Evolutionary conservation across 148 eudicot genomes (phyloP), one percentile per base, ranked within the genome.

Genomic region (Pouteria glomerata): DNA sequence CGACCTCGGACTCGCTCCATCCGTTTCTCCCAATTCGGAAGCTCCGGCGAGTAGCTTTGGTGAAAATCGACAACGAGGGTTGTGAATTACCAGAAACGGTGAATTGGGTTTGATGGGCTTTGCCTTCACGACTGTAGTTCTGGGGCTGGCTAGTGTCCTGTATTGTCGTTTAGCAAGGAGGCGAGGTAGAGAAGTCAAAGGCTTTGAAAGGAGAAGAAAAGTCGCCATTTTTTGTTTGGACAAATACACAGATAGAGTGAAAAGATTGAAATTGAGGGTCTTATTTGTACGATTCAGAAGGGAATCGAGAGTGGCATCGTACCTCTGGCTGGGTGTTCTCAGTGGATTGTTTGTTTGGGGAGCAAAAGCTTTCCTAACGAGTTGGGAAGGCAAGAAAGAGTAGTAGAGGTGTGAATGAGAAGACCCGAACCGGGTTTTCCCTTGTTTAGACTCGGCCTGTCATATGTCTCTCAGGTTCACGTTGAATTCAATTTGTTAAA

Each of bases 201-300:
- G 83, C 53, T 44, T 78, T 74, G 92, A 78, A 35, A 86, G 85
- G 52, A 86, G 64, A 48, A 87, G 64, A 24, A 92, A 81, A 74
- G 83, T 70, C 59, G 97, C 87, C 97, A 91, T 91, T 57, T 70
- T 19, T 26, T 31, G 56, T 11, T 30, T 69, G 34, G 52, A 39
- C 66, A 57, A 53, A 58, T 52, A 60, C 21, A 24, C 52, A 50
- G 70, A 63, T 61, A 55, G 74, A 52, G 24, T 16, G 55, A 33
- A 44, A 8, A 18, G 12, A 39, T 39, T 39, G 10, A 4, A 39
- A 10, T 10, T 39, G 10, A 39, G 10, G 44, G 44, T 10, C 10
- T 6, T 1, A 4, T 3, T 57, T 57, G 26, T 26, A 57, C 26
- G 30, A 10, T 57, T 57, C 1, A 24, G 31, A 27, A 27, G 1